Evolutionary conservation across 306 rosid genomes (phyloP).

Genomic region (Cicer judaicum): DNA sequence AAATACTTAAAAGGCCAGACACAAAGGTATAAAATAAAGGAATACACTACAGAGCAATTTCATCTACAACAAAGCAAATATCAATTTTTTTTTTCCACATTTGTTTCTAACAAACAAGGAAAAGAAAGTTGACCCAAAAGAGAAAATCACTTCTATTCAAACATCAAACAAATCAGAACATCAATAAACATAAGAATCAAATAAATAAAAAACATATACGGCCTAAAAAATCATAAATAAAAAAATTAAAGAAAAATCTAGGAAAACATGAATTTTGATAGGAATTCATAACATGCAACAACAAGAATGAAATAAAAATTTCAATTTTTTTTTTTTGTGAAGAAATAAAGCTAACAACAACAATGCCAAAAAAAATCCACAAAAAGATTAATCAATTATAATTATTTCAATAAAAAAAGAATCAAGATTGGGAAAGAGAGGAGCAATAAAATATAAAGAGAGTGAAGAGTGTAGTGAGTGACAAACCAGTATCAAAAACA

Average conservation of each 20-base stretch:
- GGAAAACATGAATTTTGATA: neutral
- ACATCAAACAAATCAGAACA: slow-evolving; percentile 31
- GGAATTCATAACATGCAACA: slow-evolving; percentile 24
- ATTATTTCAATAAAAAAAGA: neutral
- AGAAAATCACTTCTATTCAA: slow-evolving; percentile 8
- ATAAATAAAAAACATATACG: neutral
- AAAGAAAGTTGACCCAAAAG: neutral
- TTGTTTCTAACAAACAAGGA: slow-evolving; percentile 1
- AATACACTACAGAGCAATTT: neutral
- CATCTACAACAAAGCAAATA: neutral
- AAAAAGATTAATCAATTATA: neutral
- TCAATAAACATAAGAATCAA: neutral
- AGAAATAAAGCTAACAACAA: slow-evolving; percentile 31
- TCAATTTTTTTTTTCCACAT: slow-evolving; percentile 5
- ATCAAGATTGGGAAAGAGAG: neutral
- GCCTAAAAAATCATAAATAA: neutral
- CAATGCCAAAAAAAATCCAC: slow-evolving; percentile 41
- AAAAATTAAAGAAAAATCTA: neutral
- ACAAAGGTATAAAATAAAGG: neutral
- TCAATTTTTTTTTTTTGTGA: no score
- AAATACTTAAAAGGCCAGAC: neutral
- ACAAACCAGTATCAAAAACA: slow-evolving; percentile 83
- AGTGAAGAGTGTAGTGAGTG: neutral
- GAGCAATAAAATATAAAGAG: neutral
- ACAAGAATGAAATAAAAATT: no score